These are phyloP conservation scores for Chimonanthus praecox DNA, from an alignment of 164 flowering plant genomes.

Conservation along the genomic window DNA sequence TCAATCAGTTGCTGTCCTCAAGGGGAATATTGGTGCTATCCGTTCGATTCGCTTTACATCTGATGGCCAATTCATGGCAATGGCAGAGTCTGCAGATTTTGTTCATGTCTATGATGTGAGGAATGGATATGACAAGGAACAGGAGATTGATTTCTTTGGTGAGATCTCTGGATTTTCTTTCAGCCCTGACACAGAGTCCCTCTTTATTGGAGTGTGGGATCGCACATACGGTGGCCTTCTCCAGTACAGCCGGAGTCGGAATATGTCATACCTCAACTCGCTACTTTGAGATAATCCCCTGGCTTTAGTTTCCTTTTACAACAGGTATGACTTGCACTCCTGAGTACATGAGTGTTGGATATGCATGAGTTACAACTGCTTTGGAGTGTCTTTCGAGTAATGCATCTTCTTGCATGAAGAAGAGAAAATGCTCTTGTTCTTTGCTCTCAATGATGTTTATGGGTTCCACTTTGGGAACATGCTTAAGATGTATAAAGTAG, in stretches of 20 bases:
- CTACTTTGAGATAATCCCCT: constrained; percentile 22
- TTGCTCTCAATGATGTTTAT: constrained; percentile 1
- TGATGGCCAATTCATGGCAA: constrained; percentile 84
- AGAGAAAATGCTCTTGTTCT: neutral
- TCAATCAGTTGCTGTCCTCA: constrained; percentile 58
- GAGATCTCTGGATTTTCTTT: constrained; percentile 89
- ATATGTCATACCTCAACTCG: constrained; percentile 56
- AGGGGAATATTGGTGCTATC: constrained; percentile 90
- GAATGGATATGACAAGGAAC: constrained; percentile 64
- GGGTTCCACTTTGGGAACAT: neutral
- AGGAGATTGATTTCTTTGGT: constrained; percentile 93
- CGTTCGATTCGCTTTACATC: constrained; percentile 80
- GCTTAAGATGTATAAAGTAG: constrained; percentile 5
- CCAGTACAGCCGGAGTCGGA: constrained; percentile 51
- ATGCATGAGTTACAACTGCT: neutral
- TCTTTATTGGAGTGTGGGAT: constrained; percentile 91
- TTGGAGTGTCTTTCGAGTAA: neutral
- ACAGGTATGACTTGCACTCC: neutral
- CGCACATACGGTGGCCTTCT: constrained; percentile 90
- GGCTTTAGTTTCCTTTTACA: neutral
- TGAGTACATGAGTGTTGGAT: neutral
- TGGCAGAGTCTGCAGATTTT: constrained; percentile 95
- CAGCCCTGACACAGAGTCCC: constrained; percentile 90
- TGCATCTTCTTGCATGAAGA: neutral
- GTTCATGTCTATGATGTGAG: constrained; percentile 74